Conservation (phyloP, 2,329 filamentous ascomycete species). For the Alternaria sp. region DNA sequence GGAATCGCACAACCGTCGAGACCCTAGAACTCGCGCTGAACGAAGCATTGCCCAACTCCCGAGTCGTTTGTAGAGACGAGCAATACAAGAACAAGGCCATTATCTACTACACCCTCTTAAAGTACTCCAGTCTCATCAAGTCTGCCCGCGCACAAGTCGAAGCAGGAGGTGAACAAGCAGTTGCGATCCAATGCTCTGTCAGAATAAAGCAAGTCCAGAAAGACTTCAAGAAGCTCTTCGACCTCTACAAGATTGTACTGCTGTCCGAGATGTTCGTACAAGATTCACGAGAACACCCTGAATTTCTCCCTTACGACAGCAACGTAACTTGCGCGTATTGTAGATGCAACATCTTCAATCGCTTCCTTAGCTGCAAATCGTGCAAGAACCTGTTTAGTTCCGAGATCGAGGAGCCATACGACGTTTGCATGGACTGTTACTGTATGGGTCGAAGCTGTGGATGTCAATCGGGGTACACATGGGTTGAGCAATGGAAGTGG, state of each 20-base stretch:
- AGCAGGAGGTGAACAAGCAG: conserved; percentile 47
- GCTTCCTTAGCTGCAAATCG: conserved; percentile 89
- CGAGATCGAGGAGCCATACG: conserved; percentile 85
- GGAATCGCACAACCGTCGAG: conserved; percentile 94
- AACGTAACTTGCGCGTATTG: conserved; percentile 97
- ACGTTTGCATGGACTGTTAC: conserved; percentile 98
- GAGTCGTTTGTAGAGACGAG: conserved; percentile 93
- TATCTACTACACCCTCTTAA: conserved; percentile 83
- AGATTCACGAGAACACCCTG: conserved; percentile 72
- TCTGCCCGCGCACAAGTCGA: conserved; percentile 66
- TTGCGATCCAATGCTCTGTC: conserved; percentile 49
- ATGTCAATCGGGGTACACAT: conserved; percentile 84
- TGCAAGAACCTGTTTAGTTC: conserved; percentile 74
- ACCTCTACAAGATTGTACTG: conserved; percentile 78
- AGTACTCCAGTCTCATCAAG: conserved; percentile 71
- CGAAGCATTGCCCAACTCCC: conserved; percentile 87
- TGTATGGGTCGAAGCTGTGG: conserved; percentile 94
- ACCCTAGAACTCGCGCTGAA: conserved; percentile 85
- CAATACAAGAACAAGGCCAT: conserved; percentile 99
- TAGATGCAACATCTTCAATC: conserved; percentile 94
- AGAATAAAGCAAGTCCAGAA: conserved; percentile 75
- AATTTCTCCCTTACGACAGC: conserved; percentile 83
- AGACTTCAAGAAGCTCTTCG: conserved; percentile 84
- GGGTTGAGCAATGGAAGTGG: conserved; percentile 95
- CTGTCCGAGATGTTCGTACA: conserved; percentile 85